Evolutionary conservation across 75 land plant species (phyloP).

Genomic region (Selaginella tamariscina): DNA sequence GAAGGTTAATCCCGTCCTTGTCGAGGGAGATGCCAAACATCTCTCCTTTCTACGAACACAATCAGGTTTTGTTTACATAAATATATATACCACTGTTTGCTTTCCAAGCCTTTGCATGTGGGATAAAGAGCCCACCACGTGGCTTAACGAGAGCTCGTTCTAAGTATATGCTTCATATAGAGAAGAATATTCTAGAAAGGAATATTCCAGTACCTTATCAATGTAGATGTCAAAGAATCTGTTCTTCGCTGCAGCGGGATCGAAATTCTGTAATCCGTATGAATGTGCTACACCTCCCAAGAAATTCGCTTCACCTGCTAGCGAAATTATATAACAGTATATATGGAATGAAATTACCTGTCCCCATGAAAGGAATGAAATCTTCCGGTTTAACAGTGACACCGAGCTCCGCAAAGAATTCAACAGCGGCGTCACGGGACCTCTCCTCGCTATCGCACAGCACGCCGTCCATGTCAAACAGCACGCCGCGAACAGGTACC

Average conservation of each 20-base stretch:
- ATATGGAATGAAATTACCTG: conserved; percentile 28
- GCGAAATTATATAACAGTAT: background rate
- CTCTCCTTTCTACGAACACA: no score
- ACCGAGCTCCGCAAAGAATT: conserved; percentile 65
- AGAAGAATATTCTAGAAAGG: background rate
- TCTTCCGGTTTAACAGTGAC: conserved; percentile 54
- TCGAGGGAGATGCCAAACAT: no score
- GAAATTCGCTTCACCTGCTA: conserved; percentile 88
- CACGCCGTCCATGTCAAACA: conserved; percentile 99
- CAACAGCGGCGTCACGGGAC: conserved; percentile 79
- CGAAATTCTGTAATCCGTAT: conserved; percentile 56
- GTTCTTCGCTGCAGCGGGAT: conserved; percentile 58
- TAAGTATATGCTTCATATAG: no score
- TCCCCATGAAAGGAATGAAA: conserved; percentile 90
- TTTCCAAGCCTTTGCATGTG: no score
- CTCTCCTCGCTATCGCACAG: conserved; percentile 89
- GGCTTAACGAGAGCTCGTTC: no score
- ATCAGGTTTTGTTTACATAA: no score
- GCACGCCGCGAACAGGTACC: conserved; percentile 69
- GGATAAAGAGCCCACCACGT: no score
- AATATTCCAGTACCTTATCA: conserved; percentile 81
- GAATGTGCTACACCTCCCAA: conserved; percentile 86
- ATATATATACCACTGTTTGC: no score
- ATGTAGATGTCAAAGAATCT: conserved; percentile 91
- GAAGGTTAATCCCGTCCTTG: no score